Conservation (phyloP, 306 rosid species). For the Cucurbita pepo region DNA sequence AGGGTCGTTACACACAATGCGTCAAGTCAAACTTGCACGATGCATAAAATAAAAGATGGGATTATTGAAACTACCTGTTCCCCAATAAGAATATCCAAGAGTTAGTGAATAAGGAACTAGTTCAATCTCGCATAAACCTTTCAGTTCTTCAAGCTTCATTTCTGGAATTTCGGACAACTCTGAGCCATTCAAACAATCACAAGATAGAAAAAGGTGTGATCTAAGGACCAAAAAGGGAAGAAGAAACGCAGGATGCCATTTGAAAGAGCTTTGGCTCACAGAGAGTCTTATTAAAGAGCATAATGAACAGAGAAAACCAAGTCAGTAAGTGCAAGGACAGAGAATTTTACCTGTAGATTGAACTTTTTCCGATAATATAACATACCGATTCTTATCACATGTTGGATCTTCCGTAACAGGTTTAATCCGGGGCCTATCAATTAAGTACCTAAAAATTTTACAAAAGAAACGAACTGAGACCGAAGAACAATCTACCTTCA, state of each 20-base stretch:
- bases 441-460: conserved; percentile 36
- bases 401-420: conserved; percentile 74
- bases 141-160: conserved; percentile 43
- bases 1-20: too few species aligned
- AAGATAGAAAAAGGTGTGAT: not conserved
- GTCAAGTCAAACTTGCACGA: not conserved
- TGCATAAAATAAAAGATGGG: not conserved
- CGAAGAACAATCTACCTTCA: not conserved
- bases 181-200: conserved; percentile 14
- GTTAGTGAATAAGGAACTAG: conserved; percentile 65
- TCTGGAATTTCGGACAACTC: conserved; percentile 65
- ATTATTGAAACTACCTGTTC: conserved; percentile 47
- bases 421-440: conserved; percentile 72
- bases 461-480: not conserved
- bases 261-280: not conserved
- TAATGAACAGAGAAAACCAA: not conserved
- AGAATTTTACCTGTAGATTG: conserved; percentile 39
- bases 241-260: too few species aligned
- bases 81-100: conserved; percentile 85
- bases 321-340: not conserved
- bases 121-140: conserved; percentile 51
- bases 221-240: not conserved
- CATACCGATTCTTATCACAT: conserved; percentile 45
- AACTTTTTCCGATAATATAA: conserved; percentile 53
- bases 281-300: not conserved